Evolutionary conservation across 2,329 filamentous ascomycete species (phyloP).

Genomic region (Ophiostoma sp.): DNA sequence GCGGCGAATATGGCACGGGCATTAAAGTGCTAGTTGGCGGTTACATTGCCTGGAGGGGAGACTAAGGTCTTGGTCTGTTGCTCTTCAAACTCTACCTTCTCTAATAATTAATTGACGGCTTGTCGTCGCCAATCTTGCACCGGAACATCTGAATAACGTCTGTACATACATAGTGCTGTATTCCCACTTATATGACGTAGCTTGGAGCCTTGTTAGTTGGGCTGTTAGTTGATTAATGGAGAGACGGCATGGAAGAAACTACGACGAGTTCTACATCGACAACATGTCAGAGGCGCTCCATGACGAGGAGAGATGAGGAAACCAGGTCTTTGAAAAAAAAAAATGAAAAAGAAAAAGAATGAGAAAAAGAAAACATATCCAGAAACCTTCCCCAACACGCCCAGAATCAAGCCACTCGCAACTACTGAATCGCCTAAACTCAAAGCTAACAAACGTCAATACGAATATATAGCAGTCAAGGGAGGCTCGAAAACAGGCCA

Average conservation of each 20-base stretch:
- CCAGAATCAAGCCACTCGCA: too few species aligned
- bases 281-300: too few species aligned
- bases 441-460: too few species aligned
- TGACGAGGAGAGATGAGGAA: too few species aligned
- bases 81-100: background rate
- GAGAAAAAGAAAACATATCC: too few species aligned
- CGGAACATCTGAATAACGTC: background rate
- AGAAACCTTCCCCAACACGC: too few species aligned
- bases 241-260: background rate
- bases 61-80: background rate
- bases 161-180: background rate
- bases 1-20: background rate
- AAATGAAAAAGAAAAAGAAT: too few species aligned
- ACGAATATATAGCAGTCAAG: background rate
- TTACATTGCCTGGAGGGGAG: background rate
- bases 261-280: background rate
- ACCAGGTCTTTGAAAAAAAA: too few species aligned
- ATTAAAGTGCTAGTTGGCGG: background rate
- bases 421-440: too few species aligned
- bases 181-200: constrained; percentile 1
- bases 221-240: background rate
- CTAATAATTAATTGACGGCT: background rate
- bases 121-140: too few species aligned
- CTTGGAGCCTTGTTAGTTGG: background rate
- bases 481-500: background rate